Conservation (phyloP, 208 protist species). For the Willaertia magna region DNA sequence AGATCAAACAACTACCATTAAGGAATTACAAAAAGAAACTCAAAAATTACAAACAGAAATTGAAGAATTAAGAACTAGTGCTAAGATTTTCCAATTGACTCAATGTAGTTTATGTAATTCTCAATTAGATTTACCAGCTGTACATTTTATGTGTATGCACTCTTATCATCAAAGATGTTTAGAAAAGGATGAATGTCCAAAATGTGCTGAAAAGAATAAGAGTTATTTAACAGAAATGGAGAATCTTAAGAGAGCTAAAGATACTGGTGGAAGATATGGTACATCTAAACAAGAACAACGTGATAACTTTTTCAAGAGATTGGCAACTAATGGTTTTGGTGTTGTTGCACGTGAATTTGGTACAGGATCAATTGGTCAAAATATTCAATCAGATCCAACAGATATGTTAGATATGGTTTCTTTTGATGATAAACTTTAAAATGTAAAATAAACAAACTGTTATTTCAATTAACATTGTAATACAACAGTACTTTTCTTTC, state of each 20-base stretch:
- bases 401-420: background rate
- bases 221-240: slow-evolving; percentile 45
- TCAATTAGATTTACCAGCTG: slow-evolving; percentile 67
- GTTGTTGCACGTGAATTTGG: background rate
- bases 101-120: slow-evolving; percentile 62
- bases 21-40: background rate
- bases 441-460: too few species aligned
- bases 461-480: too few species aligned
- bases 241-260: slow-evolving; percentile 32
- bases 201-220: slow-evolving; percentile 38
- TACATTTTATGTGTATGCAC: slow-evolving; percentile 84
- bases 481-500: too few species aligned
- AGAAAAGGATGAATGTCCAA: slow-evolving; percentile 43
- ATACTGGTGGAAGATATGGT: background rate
- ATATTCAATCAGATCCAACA: background rate
- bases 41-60: slow-evolving; percentile 21
- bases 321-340: background rate
- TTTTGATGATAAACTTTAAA: background rate
- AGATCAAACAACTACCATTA: background rate
- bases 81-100: slow-evolving; percentile 60
- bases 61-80: slow-evolving; percentile 23
- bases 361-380: background rate
- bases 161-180: slow-evolving; percentile 73
- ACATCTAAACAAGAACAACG: background rate
- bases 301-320: background rate